These are phyloP conservation scores for Sporothrix brasiliensis DNA, from an alignment of 2,329 filamentous ascomycete species.

Conservation along the genomic window DNA sequence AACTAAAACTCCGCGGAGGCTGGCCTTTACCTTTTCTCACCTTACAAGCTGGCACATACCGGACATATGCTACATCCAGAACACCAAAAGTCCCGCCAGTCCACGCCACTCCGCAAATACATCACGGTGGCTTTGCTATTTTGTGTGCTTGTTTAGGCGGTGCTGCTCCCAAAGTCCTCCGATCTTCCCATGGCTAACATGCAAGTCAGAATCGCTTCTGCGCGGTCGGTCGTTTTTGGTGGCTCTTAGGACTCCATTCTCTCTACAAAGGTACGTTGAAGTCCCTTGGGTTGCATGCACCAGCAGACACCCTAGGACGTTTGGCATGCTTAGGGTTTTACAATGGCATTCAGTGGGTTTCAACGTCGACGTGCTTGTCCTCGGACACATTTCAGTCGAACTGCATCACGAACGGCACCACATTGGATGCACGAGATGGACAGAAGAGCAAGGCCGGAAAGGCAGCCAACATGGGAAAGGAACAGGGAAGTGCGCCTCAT, in stretches of 20 bases:
- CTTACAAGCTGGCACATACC: background rate
- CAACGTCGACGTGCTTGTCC: no score
- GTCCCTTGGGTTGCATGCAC: background rate
- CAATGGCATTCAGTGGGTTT: background rate
- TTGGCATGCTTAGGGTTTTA: background rate
- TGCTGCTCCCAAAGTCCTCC: background rate
- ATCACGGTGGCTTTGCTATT: conserved; percentile 10
- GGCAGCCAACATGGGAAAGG: background rate
- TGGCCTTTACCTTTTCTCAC: no score
- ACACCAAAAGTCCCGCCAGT: background rate
- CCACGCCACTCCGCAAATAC: background rate
- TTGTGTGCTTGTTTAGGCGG: background rate
- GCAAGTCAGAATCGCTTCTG: background rate
- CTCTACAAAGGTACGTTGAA: background rate
- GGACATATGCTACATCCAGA: conserved; percentile 8
- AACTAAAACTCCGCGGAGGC: background rate
- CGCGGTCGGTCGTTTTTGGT: background rate
- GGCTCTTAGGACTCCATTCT: background rate
- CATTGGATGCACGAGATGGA: background rate
- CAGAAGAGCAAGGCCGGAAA: background rate
- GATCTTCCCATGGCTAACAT: background rate
- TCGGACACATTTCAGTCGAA: background rate
- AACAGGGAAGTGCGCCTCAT: background rate
- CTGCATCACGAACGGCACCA: conserved; percentile 15
- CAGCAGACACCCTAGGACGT: background rate